These are phyloP conservation scores for Ogataea neopini DNA, from an alignment of 805 yeast genomes.

Conservation along the genomic window DNA sequence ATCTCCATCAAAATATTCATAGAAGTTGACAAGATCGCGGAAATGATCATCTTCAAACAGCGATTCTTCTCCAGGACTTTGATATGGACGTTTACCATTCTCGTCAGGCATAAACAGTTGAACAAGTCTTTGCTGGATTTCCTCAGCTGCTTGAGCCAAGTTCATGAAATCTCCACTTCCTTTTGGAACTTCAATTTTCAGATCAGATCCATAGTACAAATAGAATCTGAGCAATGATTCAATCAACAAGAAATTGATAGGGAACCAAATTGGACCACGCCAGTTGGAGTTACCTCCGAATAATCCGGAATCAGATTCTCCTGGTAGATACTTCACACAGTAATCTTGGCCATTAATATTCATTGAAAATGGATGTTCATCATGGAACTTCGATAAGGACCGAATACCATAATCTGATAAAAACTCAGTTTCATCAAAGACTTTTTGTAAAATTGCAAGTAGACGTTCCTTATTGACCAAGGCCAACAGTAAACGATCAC, in stretches of 20 bases:
- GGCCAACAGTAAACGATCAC: slow-evolving; percentile 77
- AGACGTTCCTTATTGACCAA: slow-evolving; percentile 81
- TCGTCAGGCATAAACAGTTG: slow-evolving; percentile 71
- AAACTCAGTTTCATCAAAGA: slow-evolving; percentile 87
- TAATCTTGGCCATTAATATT: slow-evolving; percentile 74
- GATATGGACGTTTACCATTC: slow-evolving; percentile 65
- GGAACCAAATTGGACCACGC: slow-evolving; percentile 98
- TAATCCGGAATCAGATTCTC: slow-evolving; percentile 89
- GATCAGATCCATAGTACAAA: slow-evolving; percentile 81
- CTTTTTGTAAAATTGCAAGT: slow-evolving; percentile 67
- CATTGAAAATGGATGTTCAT: slow-evolving; percentile 81
- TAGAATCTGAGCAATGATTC: slow-evolving; percentile 87
- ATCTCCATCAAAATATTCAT: slow-evolving; percentile 91
- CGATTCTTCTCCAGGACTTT: slow-evolving; percentile 61
- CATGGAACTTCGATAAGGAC: slow-evolving; percentile 84
- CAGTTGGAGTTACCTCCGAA: slow-evolving; percentile 97
- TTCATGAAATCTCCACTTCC: slow-evolving; percentile 77
- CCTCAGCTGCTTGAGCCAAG: slow-evolving; percentile 88
- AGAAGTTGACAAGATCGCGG: slow-evolving; percentile 74
- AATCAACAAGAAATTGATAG: slow-evolving; percentile 80
- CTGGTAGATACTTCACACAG: slow-evolving; percentile 74
- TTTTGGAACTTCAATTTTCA: slow-evolving; percentile 85
- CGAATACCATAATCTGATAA: slow-evolving; percentile 83
- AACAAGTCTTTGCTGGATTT: slow-evolving; percentile 81
- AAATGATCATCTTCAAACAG: slow-evolving; percentile 65